These are phyloP conservation scores for Talaromyces borbonicus DNA, from an alignment of 495 filamentous ascomycete genomes.

Conservation along the genomic window DNA sequence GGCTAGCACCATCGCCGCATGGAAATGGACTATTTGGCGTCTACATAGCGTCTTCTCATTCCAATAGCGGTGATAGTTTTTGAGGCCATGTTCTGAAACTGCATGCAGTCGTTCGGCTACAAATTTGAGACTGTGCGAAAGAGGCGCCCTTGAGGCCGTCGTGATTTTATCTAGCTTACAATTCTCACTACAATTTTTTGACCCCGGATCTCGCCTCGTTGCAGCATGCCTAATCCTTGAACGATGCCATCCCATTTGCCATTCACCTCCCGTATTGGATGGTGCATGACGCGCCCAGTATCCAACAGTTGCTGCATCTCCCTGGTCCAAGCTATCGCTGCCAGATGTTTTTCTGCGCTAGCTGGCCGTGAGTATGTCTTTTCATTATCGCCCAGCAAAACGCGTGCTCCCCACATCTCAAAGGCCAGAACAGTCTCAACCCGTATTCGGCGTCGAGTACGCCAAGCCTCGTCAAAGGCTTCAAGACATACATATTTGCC, in stretches of 20 bases:
- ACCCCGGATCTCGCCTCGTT: slow-evolving; percentile 17
- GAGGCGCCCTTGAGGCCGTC: too few species aligned
- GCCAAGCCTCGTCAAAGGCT: slow-evolving; percentile 8
- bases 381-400: background rate
- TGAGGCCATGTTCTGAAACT: too few species aligned
- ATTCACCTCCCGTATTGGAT: slow-evolving; percentile 13
- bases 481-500: slow-evolving; percentile 19
- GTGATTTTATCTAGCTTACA: too few species aligned
- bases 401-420: background rate
- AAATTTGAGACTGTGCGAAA: too few species aligned
- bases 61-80: too few species aligned
- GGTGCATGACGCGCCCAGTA: slow-evolving; percentile 13
- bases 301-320: slow-evolving; percentile 16
- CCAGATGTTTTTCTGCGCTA: slow-evolving; percentile 5
- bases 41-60: too few species aligned
- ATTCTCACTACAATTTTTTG: slow-evolving; percentile 20
- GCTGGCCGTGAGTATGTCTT: slow-evolving; percentile 1
- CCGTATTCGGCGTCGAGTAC: slow-evolving; percentile 1
- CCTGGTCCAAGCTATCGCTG: slow-evolving; percentile 14
- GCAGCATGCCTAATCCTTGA: slow-evolving; percentile 16
- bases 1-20: too few species aligned
- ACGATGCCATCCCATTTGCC: slow-evolving; percentile 22
- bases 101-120: too few species aligned
- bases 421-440: background rate
- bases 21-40: too few species aligned